These are phyloP conservation scores for Mrakia hoshinonis DNA, from an alignment of 768 basidiomycete species.

Conservation along the genomic window DNA sequence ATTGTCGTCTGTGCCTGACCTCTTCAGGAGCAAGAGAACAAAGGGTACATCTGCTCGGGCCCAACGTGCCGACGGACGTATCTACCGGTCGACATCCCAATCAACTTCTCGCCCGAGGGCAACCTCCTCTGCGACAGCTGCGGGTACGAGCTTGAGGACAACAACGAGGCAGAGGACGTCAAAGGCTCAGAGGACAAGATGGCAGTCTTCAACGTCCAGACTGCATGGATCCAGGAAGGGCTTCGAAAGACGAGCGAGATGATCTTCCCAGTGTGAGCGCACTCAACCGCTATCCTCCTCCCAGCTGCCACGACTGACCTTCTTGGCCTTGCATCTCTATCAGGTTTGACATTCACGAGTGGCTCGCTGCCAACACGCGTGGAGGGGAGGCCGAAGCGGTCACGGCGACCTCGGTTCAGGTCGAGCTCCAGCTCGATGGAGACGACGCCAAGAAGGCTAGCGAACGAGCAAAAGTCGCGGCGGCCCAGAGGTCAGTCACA, in stretches of 20 bases:
- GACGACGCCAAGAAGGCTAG: slow-evolving; percentile 77
- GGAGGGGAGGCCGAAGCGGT: slow-evolving; percentile 49
- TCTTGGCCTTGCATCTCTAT: neutral
- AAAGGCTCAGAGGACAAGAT: slow-evolving; percentile 84
- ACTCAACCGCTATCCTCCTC: neutral
- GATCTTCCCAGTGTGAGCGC: slow-evolving; percentile 66
- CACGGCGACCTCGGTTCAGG: slow-evolving; percentile 46
- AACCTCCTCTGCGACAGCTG: slow-evolving; percentile 80
- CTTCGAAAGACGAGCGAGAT: slow-evolving; percentile 82
- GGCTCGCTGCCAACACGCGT: slow-evolving; percentile 49
- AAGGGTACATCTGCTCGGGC: slow-evolving; percentile 91
- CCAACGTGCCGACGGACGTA: slow-evolving; percentile 63
- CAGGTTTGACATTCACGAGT: slow-evolving; percentile 73
- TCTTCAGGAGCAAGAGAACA: slow-evolving; percentile 80
- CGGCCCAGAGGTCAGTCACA: slow-evolving; percentile 55
- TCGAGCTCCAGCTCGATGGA: slow-evolving; percentile 65
- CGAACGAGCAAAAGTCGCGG: slow-evolving; percentile 65
- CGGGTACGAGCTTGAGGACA: slow-evolving; percentile 70
- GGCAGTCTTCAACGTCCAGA: slow-evolving; percentile 88
- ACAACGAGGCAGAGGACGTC: slow-evolving; percentile 79
- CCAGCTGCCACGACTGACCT: neutral
- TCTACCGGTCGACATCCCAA: slow-evolving; percentile 69
- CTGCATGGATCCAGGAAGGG: slow-evolving; percentile 76
- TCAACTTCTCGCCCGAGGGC: slow-evolving; percentile 30
- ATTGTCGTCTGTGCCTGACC: neutral